Evolutionary conservation across 2,329 filamentous ascomycete genomes (phyloP).

Genomic region (Ceratocystis harringtonii): DNA sequence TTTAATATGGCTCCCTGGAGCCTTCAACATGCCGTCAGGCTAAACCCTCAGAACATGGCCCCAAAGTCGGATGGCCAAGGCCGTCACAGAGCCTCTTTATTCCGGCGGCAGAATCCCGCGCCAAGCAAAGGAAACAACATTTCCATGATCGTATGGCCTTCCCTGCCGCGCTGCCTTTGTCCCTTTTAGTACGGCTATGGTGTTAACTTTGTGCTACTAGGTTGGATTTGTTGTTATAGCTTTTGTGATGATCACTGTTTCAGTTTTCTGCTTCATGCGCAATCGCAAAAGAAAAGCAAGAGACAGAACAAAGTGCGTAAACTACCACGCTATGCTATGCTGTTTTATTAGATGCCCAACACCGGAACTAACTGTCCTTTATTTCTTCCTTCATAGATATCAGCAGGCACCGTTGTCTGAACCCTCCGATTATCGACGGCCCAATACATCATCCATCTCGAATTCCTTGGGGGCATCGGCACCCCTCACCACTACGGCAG

Average conservation of each 20-base stretch:
- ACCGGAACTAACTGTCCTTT: neutral
- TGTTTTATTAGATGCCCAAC: neutral
- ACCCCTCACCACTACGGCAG: conserved; percentile 21
- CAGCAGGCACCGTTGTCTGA: conserved; percentile 16
- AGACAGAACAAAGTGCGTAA: conserved; percentile 12
- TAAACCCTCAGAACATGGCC: neutral
- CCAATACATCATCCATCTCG: conserved; percentile 4
- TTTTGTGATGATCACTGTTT: conserved; percentile 11
- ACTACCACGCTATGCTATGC: neutral
- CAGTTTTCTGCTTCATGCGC: conserved; percentile 18
- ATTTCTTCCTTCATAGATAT: conserved; percentile 7
- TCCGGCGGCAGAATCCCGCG: neutral
- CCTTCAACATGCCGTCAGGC: neutral
- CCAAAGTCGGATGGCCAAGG: neutral
- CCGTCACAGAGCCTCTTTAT: neutral
- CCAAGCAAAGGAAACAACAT: conserved; percentile 9
- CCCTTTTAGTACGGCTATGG: too few relatives aligned
- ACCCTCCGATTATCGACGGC: conserved; percentile 14
- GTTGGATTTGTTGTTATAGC: conserved; percentile 16
- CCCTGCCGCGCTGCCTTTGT: neutral
- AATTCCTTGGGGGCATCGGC: conserved; percentile 8
- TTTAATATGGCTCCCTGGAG: neutral
- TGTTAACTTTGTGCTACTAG: neutral
- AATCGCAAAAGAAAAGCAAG: conserved; percentile 7
- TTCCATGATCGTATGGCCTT: conserved; percentile 12